Evolutionary conservation across 768 basidiomycete genomes (phyloP), one percentile per base, ranked within the genome.

Genomic region (Lentinus tigrinus): DNA sequence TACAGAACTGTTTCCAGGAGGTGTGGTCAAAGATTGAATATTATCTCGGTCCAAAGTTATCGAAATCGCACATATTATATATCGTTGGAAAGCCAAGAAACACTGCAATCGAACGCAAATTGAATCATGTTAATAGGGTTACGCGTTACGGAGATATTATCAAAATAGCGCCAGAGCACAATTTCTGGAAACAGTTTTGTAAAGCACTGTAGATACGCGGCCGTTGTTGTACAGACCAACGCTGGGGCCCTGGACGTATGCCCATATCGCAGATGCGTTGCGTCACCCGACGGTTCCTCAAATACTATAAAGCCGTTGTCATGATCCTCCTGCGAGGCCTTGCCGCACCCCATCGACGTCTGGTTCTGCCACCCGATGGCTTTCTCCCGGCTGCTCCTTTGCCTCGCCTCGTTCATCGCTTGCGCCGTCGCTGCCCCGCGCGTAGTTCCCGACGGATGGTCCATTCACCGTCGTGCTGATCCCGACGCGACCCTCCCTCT

Each of bases 401-500:
- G n/a, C 27, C 16, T 49, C 11, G 26, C 27, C 14, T 10, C 27
- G 13, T n/a, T n/a, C 4, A 27, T 34, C 16, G 27, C 47, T 14
- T 16, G 6, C n/a, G 47, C 26, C 27, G 27, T 26, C 6, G 51
- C 23, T 36, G 36, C 38, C 24, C 51, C 36, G 10, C 23, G n/a
- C 13, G 37, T 24, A 21, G n/a, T 40, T 7, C 38, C 51, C 9
- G 14, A 38, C 27, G 78, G 76, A 57, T 82, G 81, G 80, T 56
- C 67, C 1, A 64, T 72, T 39, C 58, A 70, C 34, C 72, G 75
- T 31, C 70, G 74, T 34, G 72, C 75, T 39, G 67, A 71, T 3
- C 53, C 74, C 13, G 64, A 71, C 9, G 62, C 65, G 3, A 44
- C 75, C 40, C 69, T 83, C 17, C 78, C 80, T 10, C 70, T 83